phyloP scores from a whole-genome alignment of 148 eudicot genomes.

The Chenopodium album region DNA sequence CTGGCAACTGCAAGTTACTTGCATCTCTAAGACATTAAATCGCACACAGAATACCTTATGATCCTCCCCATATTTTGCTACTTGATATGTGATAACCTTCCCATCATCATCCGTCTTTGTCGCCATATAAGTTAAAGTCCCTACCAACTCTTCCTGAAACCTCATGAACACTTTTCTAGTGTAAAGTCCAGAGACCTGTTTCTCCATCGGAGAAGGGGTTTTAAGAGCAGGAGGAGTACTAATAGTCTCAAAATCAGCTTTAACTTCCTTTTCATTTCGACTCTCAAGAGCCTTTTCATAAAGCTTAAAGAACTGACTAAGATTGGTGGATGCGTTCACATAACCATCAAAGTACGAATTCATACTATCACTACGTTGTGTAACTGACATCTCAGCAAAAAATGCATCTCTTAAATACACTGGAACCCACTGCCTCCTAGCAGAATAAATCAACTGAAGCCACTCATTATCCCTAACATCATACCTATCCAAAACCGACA shows the following conservation, averaged over 20 bases:
- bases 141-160: constrained; percentile 65
- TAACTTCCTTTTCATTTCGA: constrained; percentile 62
- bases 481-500: constrained; percentile 47
- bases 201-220: constrained; percentile 68
- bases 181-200: constrained; percentile 50
- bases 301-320: constrained; percentile 45
- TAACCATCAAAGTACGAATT: constrained; percentile 65
- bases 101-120: constrained; percentile 47
- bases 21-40: constrained; percentile 46
- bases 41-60: constrained; percentile 42
- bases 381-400: constrained; percentile 52
- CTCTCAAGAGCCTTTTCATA: constrained; percentile 56
- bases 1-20: constrained; percentile 54
- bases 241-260: constrained; percentile 57
- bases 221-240: constrained; percentile 42
- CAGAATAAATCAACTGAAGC: constrained; percentile 45
- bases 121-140: constrained; percentile 53
- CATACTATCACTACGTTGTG: constrained; percentile 58
- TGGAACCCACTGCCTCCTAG: constrained; percentile 51
- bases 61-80: constrained; percentile 54
- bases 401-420: constrained; percentile 53
- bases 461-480: constrained; percentile 46
- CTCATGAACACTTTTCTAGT: constrained; percentile 45
- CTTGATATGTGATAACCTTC: constrained; percentile 37
- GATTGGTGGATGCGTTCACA: constrained; percentile 56